Conservation (phyloP, 768 basidiomycete genomes). For the Fomitopsis serialis region DNA sequence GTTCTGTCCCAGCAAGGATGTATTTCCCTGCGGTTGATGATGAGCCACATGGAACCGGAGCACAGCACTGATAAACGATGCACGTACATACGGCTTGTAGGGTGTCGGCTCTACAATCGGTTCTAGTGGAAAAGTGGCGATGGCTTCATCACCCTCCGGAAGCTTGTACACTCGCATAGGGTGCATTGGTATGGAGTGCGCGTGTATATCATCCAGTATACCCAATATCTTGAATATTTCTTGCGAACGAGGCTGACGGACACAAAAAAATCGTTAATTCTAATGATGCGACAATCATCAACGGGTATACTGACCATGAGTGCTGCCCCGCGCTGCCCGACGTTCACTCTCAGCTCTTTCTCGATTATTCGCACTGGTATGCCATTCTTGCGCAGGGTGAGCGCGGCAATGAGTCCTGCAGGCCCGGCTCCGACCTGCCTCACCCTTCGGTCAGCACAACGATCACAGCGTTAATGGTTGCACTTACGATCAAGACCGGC, state of each 20-base stretch:
- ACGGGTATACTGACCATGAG: not conserved
- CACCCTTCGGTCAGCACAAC: too few species aligned
- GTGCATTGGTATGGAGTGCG: conserved; percentile 1
- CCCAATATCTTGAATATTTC: conserved; percentile 16
- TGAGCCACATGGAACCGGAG: not conserved
- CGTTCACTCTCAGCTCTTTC: not conserved
- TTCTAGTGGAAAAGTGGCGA: conserved; percentile 2
- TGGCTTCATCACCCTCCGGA: conserved; percentile 9
- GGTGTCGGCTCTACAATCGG: conserved; percentile 4
- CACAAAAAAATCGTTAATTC: too few species aligned
- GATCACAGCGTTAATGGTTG: too few species aligned
- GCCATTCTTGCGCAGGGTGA: conserved; percentile 9
- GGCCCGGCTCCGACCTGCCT: conserved; percentile 10
- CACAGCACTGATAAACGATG: not conserved
- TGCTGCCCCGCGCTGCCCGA: conserved; percentile 20
- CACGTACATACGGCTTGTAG: conserved; percentile 14
- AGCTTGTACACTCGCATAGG: conserved; percentile 13
- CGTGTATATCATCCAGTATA: conserved; percentile 10
- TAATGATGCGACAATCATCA: too few species aligned
- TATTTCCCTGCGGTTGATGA: not conserved
- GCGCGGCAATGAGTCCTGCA: conserved; percentile 4
- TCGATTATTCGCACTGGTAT: conserved; percentile 10
- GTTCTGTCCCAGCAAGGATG: conserved; percentile 9
- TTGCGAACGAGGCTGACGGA: conserved; percentile 9
- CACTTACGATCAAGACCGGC: too few species aligned